Percentiles rank a stretch among this genome's conserved stretches.
These are phyloP conservation scores for Aspergillus clavatus DNA, from an alignment of 2,329 filamentous ascomycete species.

Conservation along the genomic window DNA sequence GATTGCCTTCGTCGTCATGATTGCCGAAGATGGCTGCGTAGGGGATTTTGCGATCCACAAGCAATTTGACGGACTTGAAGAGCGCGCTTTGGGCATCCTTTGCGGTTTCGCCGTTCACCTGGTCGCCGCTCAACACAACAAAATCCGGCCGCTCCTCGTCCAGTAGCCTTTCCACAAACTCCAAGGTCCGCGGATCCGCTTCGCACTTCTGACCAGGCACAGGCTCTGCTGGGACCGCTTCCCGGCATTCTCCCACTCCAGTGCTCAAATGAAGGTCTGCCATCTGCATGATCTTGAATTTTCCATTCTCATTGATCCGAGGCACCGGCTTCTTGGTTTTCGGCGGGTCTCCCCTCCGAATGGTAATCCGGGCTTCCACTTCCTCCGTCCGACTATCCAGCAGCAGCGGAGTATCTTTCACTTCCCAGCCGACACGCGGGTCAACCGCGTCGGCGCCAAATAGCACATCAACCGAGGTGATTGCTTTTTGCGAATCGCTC, in stretches of 20 bases:
- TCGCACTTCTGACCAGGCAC: constrained; percentile 72
- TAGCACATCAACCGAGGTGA: constrained; percentile 79
- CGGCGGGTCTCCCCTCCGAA: constrained; percentile 65
- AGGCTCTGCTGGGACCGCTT: constrained; percentile 70
- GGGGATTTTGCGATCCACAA: constrained; percentile 82
- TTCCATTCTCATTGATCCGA: constrained; percentile 79
- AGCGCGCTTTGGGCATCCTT: constrained; percentile 89
- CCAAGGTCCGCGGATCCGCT: constrained; percentile 83
- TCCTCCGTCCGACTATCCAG: constrained; percentile 58
- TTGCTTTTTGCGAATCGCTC: constrained; percentile 66
- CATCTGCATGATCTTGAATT: constrained; percentile 95
- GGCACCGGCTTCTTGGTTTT: constrained; percentile 65
- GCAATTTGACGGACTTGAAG: constrained; percentile 82
- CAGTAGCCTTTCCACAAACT: constrained; percentile 77
- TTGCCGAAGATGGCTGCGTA: constrained; percentile 96
- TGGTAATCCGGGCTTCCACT: constrained; percentile 68
- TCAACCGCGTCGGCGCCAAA: constrained; percentile 91
- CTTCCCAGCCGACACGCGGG: constrained; percentile 76
- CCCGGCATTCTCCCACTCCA: constrained; percentile 76
- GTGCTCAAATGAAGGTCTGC: constrained; percentile 94
- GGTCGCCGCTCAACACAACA: constrained; percentile 86
- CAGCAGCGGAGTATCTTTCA: constrained; percentile 69
- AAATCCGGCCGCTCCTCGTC: constrained; percentile 93
- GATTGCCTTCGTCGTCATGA: constrained; percentile 86
- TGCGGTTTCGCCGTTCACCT: constrained; percentile 89